A percentile compares a stretch with the other conserved stretches of the same genome.
Evolutionary conservation across 176 grass and related monocot species (phyloP).

Genomic region (Triticum urartu): DNA sequence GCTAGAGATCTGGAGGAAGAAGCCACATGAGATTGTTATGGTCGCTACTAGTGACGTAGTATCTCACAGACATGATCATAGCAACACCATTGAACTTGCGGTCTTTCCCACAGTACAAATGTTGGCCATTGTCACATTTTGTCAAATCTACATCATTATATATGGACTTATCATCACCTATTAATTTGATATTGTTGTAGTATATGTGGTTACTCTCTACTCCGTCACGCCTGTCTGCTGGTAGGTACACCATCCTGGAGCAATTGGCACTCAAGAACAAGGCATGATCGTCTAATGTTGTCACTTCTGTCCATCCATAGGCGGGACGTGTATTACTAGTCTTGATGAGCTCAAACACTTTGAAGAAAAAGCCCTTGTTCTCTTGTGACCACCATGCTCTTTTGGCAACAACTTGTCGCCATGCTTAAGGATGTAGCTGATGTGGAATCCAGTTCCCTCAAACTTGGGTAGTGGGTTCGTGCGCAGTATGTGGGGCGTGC

Average conservation of each 20-base stretch:
- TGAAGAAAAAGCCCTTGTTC: neutral
- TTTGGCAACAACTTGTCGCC: neutral
- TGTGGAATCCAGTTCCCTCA: neutral
- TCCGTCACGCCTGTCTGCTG: neutral
- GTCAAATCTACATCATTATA: neutral
- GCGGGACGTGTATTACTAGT: neutral
- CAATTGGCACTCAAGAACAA: too few species aligned
- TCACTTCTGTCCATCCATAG: too few species aligned
- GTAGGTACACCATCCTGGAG: neutral
- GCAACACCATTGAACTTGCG: neutral
- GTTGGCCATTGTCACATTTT: neutral
- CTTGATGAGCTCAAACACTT: neutral
- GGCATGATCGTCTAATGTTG: too few species aligned
- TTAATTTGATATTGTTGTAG: neutral
- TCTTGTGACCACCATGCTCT: neutral
- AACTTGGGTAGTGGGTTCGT: neutral
- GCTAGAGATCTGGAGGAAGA: neutral
- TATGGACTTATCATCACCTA: neutral
- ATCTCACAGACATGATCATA: neutral
- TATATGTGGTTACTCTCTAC: constrained; percentile 1
- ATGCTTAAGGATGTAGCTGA: neutral
- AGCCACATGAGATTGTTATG: neutral
- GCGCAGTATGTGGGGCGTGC: neutral
- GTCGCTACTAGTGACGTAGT: neutral
- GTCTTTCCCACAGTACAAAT: neutral